These are phyloP conservation scores for Prunus dulcis DNA, from an alignment of 306 rosid genomes.

Conservation along the genomic window DNA sequence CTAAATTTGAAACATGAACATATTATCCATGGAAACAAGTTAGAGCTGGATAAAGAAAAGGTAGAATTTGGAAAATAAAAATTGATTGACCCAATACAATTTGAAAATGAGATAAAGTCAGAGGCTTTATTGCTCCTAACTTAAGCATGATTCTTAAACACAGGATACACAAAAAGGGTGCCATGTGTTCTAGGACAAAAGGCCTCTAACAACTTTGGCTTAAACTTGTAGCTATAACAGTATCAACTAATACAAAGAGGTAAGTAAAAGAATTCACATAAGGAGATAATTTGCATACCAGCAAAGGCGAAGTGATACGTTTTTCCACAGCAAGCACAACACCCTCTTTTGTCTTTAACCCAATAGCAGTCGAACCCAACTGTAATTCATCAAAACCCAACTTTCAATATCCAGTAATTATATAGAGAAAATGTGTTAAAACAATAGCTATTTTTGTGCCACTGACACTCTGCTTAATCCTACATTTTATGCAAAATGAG, in stretches of 20 bases:
- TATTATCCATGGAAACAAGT: background rate
- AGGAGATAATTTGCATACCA: constrained; percentile 47
- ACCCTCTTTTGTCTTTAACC: constrained; percentile 91
- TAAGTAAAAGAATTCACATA: background rate
- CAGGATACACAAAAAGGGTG: background rate
- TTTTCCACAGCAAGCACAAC: constrained; percentile 98
- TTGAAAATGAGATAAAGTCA: background rate
- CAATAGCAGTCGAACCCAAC: constrained; percentile 97
- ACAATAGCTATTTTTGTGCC: background rate
- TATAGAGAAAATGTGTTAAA: background rate
- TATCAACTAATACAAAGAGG: background rate
- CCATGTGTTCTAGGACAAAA: background rate
- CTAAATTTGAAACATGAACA: background rate
- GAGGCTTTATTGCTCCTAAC: background rate
- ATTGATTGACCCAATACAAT: background rate
- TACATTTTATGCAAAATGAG: background rate
- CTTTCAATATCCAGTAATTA: background rate
- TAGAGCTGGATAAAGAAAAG: background rate
- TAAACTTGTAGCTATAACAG: background rate
- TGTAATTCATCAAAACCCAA: constrained; percentile 23
- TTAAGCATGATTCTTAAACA: background rate
- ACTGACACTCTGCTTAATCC: background rate
- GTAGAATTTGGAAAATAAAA: background rate
- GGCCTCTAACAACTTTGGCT: background rate
- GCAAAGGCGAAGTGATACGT: constrained; percentile 88